Evolutionary conservation across 352 stramenopile genomes (phyloP), one percentile per base, ranked within the genome.

Genomic region (Pythium monospermum): DNA sequence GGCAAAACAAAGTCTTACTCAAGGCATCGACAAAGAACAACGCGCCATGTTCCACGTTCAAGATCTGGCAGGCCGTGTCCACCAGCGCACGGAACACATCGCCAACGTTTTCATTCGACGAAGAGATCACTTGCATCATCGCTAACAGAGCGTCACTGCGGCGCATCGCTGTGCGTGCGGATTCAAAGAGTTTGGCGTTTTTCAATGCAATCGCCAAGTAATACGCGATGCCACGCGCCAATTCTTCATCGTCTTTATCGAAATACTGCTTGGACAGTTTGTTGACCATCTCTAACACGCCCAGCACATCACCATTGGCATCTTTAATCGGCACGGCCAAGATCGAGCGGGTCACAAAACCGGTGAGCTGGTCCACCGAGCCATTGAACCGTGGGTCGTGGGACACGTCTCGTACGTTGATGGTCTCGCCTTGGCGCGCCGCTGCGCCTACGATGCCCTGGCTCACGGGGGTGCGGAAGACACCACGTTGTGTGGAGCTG

Each of bases 261-360:
- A 91, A 91, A 53, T 82, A 87, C 36, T 69, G 57, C 58, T 87
- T 87, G 2, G 71, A 66, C 11, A 75, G 53, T 41, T 87, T 87
- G 58, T 86, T 78, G 33, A 83, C 44, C 25, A 91, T 69, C 57
- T 85, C 79, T 21, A 91, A 41, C 21, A 85, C 74, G 38, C 74
- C 79, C 2, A 91, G 66, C 7, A 94, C 73, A 16, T 64, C 49
- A n/a, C 73, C 76, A 3, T 69, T 73, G 1, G 72, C 64, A 61
- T 93, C 79, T 33, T 85, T 85, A 21, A 96, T 86, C 0, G 87
- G 87, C 18, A 95, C 71, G 0, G 72, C 83, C 23, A 96, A 63
- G 23, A 96, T 70, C 18, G 69, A 80, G 23, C 76, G 77, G 7
- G 82, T 93, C 15, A 73, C 44, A 39, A 86, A 93, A 13, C 80